These are phyloP conservation scores for Lophiostoma macrostomum DNA, from an alignment of 495 filamentous ascomycete genomes.

Conservation along the genomic window DNA sequence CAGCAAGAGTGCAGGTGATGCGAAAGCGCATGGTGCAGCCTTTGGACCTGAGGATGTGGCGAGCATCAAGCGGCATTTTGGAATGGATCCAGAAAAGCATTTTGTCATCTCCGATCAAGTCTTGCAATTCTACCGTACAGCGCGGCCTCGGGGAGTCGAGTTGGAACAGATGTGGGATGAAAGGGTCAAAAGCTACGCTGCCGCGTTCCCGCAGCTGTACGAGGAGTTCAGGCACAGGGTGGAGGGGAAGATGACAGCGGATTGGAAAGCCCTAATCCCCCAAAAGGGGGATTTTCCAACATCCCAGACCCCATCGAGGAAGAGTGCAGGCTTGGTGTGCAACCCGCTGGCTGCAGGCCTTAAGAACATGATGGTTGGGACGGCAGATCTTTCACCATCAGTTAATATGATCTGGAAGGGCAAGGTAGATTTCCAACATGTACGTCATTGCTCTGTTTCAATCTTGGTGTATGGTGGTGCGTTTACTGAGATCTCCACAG, in stretches of 20 bases:
- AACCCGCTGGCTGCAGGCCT: conserved; percentile 50
- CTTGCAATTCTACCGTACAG: conserved; percentile 49
- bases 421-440: conserved; percentile 58
- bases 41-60: conserved; percentile 26
- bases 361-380: conserved; percentile 56
- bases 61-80: conserved; percentile 18
- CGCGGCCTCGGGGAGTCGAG: conserved; percentile 42
- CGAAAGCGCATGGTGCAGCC: conserved; percentile 22
- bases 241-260: conserved; percentile 36
- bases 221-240: conserved; percentile 49
- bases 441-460: too few relatives aligned
- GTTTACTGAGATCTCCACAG: too few relatives aligned
- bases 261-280: conserved; percentile 32
- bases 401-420: conserved; percentile 58
- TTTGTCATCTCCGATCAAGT: conserved; percentile 50
- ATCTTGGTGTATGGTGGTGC: conserved; percentile 3
- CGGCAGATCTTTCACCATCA: conserved; percentile 57
- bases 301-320: conserved; percentile 50
- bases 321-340: conserved; percentile 50
- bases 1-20: conserved; percentile 16
- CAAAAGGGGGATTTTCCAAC: conserved; percentile 45
- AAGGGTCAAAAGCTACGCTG: conserved; percentile 44
- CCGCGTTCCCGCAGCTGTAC: conserved; percentile 47
- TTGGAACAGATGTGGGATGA: conserved; percentile 49
- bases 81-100: conserved; percentile 28